These are phyloP conservation scores for Knufia petricola DNA, from an alignment of 2,329 filamentous ascomycete species.

Conservation along the genomic window DNA sequence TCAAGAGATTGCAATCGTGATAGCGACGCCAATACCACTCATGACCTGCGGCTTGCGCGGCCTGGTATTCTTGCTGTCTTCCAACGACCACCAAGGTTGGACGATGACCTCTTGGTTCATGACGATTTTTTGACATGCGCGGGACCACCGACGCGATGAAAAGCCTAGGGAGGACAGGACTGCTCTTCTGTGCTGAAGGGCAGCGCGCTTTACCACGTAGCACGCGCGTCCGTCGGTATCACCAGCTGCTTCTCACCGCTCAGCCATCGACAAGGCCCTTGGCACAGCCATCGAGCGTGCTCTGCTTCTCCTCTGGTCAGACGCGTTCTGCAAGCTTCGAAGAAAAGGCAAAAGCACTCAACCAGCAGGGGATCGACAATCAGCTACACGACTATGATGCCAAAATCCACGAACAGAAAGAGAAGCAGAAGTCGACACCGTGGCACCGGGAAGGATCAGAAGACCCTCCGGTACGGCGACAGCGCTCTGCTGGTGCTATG, in stretches of 20 bases:
- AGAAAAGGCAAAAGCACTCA: slow-evolving; percentile 17
- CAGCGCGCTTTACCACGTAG: slow-evolving; percentile 5
- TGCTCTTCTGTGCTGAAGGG: neutral
- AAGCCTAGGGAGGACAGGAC: no score
- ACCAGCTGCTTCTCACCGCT: neutral
- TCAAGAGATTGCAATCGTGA: neutral
- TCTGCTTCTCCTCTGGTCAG: neutral
- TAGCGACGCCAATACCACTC: neutral
- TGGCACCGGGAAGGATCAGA: slow-evolving; percentile 58
- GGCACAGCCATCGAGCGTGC: neutral
- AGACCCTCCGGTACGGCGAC: slow-evolving; percentile 44
- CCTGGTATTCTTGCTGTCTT: neutral
- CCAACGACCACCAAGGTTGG: neutral
- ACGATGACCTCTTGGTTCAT: neutral
- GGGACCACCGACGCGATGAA: neutral
- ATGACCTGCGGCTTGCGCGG: neutral
- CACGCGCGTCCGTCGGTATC: neutral
- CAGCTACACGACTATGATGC: slow-evolving; percentile 19
- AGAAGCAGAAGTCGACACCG: slow-evolving; percentile 49
- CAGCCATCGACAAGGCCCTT: neutral
- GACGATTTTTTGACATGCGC: neutral
- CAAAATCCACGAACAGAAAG: slow-evolving; percentile 31
- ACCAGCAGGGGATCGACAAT: slow-evolving; percentile 21
- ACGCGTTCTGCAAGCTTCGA: slow-evolving; percentile 3
- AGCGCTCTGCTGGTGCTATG: slow-evolving; percentile 49